Conservation (phyloP, 805 yeast genomes). For the Schizosaccharomyces cryophilus region DNA sequence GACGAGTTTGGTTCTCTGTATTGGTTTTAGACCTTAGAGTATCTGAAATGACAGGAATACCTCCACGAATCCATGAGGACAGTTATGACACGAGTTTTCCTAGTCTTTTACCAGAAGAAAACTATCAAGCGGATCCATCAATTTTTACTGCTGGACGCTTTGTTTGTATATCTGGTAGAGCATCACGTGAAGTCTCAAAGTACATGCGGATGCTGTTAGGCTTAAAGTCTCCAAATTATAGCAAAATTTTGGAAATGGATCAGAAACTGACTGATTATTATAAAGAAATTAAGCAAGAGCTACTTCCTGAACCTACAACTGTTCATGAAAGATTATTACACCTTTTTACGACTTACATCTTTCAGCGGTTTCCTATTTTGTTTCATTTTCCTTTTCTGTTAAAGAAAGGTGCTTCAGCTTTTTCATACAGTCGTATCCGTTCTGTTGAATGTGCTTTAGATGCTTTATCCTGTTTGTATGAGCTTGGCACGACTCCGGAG, state of each 20-base stretch:
- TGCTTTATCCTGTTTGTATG: background rate
- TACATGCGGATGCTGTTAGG: background rate
- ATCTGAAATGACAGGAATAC: background rate
- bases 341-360: background rate
- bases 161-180: background rate
- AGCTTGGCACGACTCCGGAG: background rate
- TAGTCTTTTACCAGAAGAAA: background rate
- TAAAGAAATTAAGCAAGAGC: background rate
- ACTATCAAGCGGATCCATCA: background rate
- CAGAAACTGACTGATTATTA: background rate
- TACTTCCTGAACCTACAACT: background rate
- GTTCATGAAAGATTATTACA: background rate
- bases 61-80: background rate
- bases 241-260: background rate
- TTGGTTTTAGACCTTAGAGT: background rate
- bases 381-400: background rate
- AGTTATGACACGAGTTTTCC: background rate
- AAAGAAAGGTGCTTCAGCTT: background rate
- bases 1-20: background rate
- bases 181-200: background rate
- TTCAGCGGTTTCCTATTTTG: background rate
- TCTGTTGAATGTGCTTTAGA: background rate
- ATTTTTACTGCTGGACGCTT: background rate
- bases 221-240: background rate
- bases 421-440: background rate